Base-by-base conservation (phyloP, 768 basidiomycete genomes). In the Rubroboletus pulcherrimus region DNA sequence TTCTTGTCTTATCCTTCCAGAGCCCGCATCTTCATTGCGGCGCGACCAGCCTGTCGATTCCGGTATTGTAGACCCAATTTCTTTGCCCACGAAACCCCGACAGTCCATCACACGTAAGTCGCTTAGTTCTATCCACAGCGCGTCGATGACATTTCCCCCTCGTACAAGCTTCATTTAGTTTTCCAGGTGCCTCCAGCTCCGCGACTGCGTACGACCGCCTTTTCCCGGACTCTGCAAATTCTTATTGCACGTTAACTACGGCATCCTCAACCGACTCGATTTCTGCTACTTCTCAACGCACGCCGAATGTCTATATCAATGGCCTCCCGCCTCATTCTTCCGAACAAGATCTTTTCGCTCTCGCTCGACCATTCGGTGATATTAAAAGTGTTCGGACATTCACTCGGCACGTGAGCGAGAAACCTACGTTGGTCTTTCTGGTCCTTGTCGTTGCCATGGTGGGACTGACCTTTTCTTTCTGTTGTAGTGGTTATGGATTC, bases 301-400 rank as follows among this genome's bases (percentile, higher is more conserved):
- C 87, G 1, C 88, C 91, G 0, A 93, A 93, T 62, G 87, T 93
- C 0, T 93, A 93, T 67, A 91, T 93, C 73, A 93, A 93, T 64
- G 91, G 91, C 12, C 79, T 93, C 15, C 90, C 89, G 3, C 87
- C 90, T 5, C 84, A 91, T 71, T 92, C 82, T 63, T 84, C 89
- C 0, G 91, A 92, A 64, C 89, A 90, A 56, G 81, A 90, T 57
- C 76, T 93, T 40, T 85, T 84, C 62, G 81, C 81, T 30, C 82
- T 93, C 51, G 79, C 87, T 34, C 72, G 77, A 24, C 85, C 82
- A n/a, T 93, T 83, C 61, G 91, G 91, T 4, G 76, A 74, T 24
- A 82, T 93, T 11, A 72, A 84, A 63, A 92, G 90, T 57, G 91
- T 92, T 15, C 74, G 90, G 54, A 91, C 89, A 43, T 93, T 93